Evolutionary conservation across 2,329 filamentous ascomycete species (phyloP).

Genomic region (Aspergillus amoenus): DNA sequence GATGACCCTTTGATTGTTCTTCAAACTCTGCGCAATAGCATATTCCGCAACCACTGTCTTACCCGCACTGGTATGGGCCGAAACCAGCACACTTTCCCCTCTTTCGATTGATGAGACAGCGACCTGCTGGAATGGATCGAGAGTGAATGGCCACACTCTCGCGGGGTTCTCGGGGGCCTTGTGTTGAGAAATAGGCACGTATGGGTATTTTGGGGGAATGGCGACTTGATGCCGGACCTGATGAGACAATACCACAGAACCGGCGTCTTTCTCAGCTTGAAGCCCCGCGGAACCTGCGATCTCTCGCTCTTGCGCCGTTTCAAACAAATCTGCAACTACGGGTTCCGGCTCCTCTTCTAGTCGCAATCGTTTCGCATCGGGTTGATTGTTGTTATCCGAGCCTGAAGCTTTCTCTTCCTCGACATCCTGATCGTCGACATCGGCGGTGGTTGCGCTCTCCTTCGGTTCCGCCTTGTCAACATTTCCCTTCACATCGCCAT

Average conservation of each 20-base stretch:
- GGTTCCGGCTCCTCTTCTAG: slow-evolving; percentile 67
- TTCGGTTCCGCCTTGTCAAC: slow-evolving; percentile 32
- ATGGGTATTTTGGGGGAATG: slow-evolving; percentile 89
- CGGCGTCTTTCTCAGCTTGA: slow-evolving; percentile 61
- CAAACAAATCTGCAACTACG: slow-evolving; percentile 87
- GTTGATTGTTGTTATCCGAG: slow-evolving; percentile 35
- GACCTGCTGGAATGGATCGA: slow-evolving; percentile 96
- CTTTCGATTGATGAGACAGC: slow-evolving; percentile 93
- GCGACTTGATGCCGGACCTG: slow-evolving; percentile 99
- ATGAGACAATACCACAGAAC: slow-evolving; percentile 77
- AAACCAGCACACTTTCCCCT: slow-evolving; percentile 94
- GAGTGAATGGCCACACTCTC: slow-evolving; percentile 79
- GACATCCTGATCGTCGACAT: slow-evolving; percentile 20
- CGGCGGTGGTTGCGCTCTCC: slow-evolving; percentile 23
- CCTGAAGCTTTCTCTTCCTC: slow-evolving; percentile 18
- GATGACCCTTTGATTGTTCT: slow-evolving; percentile 96
- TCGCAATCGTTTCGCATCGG: slow-evolving; percentile 48
- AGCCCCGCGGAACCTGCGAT: slow-evolving; percentile 75
- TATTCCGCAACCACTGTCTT: slow-evolving; percentile 99
- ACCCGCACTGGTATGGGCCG: slow-evolving; percentile 94
- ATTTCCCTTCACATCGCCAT: slow-evolving; percentile 68
- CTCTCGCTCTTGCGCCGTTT: slow-evolving; percentile 91
- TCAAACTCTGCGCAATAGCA: slow-evolving; percentile 93
- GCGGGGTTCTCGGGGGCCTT: slow-evolving; percentile 85
- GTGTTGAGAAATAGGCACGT: slow-evolving; percentile 92